Evolutionary conservation across 2,329 filamentous ascomycete species (phyloP), one percentile per base, ranked within the genome.

Genomic region (Alternaria tenuissima): DNA sequence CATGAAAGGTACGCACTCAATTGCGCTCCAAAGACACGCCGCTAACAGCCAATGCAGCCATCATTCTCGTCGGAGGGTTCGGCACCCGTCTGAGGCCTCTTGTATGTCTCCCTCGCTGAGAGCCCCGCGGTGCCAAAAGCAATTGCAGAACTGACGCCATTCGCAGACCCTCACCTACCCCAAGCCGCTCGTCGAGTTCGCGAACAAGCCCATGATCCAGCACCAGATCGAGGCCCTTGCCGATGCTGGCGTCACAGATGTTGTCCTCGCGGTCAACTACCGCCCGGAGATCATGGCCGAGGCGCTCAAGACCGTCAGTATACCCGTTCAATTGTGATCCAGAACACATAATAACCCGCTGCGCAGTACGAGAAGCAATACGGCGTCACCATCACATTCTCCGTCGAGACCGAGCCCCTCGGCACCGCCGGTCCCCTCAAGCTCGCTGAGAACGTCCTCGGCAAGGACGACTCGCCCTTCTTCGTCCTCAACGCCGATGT

Each of bases 21-120:
- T 63, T 62, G 55, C 51, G 14, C 16, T 20, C 7, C 14, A 22
- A 26, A 46, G 39, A 42, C 44, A 51, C 16, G 56, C 57, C 34
- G 41, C 57, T 64, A 48, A 74, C 65, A 55, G 16, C 4, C 28
- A 16, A 12, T 59, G 26, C 59, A 97, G 93, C 94, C 84, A 91
- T 97, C 79, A 97, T 97, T 90, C 94, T 98, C 79, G 95, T 98
- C 82, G 95, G 95, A 84, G 95, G 94, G 81, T 99, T 97, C 82
- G 94, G 94, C 84, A 99, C 94, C 81, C 94, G 94, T 83, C 91
- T 99, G 77, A 92, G 94, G 79, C 94, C 94, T 85, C 88, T 98
- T 78, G 93, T 96, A 90, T 79, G 75, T 47, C 52, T 57, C 49
- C 34, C 52, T 36, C 41, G 49, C 24, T 52, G 26, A 42, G 20